phyloP scores from a whole-genome alignment of 495 filamentous ascomycete species.

The Delitschia confertaspora region DNA sequence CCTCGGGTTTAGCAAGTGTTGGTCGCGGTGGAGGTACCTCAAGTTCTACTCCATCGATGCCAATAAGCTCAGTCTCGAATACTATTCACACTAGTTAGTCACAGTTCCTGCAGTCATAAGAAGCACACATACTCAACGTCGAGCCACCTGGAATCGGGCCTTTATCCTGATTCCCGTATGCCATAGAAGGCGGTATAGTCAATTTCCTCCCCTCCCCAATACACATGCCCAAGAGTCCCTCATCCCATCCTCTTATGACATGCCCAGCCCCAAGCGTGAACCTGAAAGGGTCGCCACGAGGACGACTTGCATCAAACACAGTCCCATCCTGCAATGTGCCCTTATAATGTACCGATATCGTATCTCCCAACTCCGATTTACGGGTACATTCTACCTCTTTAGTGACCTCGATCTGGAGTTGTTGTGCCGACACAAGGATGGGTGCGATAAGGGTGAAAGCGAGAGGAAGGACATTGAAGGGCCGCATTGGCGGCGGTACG shows the following conservation, averaged over 20 bases:
- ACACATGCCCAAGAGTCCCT: constrained; percentile 90
- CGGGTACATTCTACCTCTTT: constrained; percentile 61
- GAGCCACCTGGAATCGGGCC: constrained; percentile 72
- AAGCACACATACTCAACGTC: constrained; percentile 50
- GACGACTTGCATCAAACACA: constrained; percentile 60
- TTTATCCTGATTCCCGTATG: constrained; percentile 60
- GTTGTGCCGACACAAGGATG: constrained; percentile 30
- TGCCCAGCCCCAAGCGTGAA: constrained; percentile 71
- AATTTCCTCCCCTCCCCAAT: constrained; percentile 89
- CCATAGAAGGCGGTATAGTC: constrained; percentile 80
- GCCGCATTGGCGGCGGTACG: constrained; percentile 20
- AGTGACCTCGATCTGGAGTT: constrained; percentile 66
- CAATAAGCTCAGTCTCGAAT: constrained; percentile 89
- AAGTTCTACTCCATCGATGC: constrained; percentile 63
- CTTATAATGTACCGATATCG: constrained; percentile 75
- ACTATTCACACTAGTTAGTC: constrained; percentile 42
- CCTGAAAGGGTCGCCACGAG: constrained; percentile 61
- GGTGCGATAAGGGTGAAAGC: constrained; percentile 4
- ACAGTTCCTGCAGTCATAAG: not conserved
- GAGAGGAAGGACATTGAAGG: constrained; percentile 12
- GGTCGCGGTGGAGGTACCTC: constrained; percentile 7
- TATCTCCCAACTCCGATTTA: constrained; percentile 68
- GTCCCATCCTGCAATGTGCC: constrained; percentile 57
- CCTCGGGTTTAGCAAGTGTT: constrained; percentile 8
- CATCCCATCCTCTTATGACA: constrained; percentile 91